Conservation (phyloP, 805 yeast species). For the Wickerhamomyces ciferrii region DNA sequence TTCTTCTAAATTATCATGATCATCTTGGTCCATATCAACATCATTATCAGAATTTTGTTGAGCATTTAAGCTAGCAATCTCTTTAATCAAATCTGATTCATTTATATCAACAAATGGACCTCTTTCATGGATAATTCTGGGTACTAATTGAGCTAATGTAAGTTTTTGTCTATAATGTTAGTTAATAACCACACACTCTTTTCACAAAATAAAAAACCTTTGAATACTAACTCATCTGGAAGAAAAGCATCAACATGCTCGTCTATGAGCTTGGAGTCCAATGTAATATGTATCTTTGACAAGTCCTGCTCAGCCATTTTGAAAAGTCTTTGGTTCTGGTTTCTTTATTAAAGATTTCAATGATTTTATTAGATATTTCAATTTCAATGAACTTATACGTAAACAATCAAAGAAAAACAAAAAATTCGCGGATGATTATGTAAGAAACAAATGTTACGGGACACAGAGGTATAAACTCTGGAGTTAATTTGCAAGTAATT, state of each 20-base stretch:
- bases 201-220: too few relatives aligned
- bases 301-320: constrained; percentile 7
- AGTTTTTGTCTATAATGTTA: constrained; percentile 23
- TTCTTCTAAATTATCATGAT: constrained; percentile 6
- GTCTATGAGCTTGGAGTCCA: constrained; percentile 18
- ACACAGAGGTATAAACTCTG: too few relatives aligned
- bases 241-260: constrained; percentile 20
- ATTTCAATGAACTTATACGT: too few relatives aligned
- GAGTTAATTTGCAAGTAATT: too few relatives aligned
- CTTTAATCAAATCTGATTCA: constrained; percentile 43
- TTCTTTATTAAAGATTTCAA: too few relatives aligned
- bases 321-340: too few relatives aligned
- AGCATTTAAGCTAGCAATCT: constrained; percentile 24
- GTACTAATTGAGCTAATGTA: constrained; percentile 50
- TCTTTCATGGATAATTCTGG: constrained; percentile 49
- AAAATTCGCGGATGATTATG: too few relatives aligned
- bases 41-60: constrained; percentile 10
- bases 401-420: too few relatives aligned
- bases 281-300: constrained; percentile 10
- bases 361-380: too few relatives aligned
- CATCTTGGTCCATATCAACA: constrained; percentile 6
- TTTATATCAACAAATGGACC: constrained; percentile 54
- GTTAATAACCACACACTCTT: not conserved
- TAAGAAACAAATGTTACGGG: too few relatives aligned
- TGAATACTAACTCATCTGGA: constrained; percentile 16